Evolutionary conservation across 352 stramenopile species (phyloP).

Genomic region (Phytophthora hybrid): DNA sequence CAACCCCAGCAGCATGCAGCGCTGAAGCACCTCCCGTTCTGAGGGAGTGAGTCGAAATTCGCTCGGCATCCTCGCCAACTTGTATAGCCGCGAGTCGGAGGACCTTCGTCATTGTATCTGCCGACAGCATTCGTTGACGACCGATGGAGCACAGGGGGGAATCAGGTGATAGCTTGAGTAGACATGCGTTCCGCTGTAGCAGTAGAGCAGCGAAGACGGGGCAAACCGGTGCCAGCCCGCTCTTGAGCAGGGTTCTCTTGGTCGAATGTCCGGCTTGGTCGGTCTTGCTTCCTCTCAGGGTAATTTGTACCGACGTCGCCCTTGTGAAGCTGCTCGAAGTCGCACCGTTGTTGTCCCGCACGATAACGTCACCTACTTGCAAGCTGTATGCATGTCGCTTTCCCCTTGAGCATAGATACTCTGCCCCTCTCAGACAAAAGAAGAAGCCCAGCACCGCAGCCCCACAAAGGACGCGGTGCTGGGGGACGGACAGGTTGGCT

Average conservation of each 20-base stretch:
- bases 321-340: background rate
- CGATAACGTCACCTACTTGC: background rate
- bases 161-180: background rate
- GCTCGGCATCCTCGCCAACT: background rate
- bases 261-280: background rate
- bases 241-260: background rate
- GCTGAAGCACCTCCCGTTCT: constrained; percentile 4
- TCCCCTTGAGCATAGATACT: background rate
- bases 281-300: background rate
- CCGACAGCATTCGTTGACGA: background rate
- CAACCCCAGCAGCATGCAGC: constrained; percentile 4
- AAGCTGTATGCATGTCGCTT: background rate
- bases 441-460: constrained; percentile 3
- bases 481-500: background rate
- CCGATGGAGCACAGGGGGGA: background rate
- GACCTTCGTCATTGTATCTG: background rate
- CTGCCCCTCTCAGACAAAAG: background rate
- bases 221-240: background rate
- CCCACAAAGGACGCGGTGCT: constrained; percentile 1
- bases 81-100: background rate
- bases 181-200: background rate
- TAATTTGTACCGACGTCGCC: background rate
- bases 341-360: background rate
- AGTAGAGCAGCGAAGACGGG: background rate
- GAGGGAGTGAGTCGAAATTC: constrained; percentile 1